These are phyloP conservation scores for Metschnikowia colocasiae DNA, from an alignment of 805 yeast species.

Conservation along the genomic window DNA sequence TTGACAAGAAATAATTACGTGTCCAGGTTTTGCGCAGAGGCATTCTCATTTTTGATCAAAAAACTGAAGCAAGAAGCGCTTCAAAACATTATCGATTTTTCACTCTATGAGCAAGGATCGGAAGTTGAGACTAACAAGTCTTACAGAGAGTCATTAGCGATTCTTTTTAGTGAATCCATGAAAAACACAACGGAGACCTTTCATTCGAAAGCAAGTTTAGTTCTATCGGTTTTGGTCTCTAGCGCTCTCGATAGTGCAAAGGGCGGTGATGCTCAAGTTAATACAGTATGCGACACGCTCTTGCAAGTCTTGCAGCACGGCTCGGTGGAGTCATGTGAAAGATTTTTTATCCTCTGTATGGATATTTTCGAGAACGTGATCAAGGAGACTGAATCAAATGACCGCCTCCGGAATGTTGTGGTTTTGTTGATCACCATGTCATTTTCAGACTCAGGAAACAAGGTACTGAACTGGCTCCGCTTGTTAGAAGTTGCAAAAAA, in stretches of 20 bases:
- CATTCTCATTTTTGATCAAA: slow-evolving; percentile 76
- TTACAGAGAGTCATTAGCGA: slow-evolving; percentile 56
- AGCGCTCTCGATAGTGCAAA: slow-evolving; percentile 19
- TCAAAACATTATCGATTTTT: slow-evolving; percentile 40
- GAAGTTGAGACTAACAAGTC: slow-evolving; percentile 37
- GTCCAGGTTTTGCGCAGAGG: slow-evolving; percentile 84
- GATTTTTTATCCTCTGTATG: slow-evolving; percentile 37
- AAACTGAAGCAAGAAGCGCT: slow-evolving; percentile 55
- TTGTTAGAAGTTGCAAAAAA: slow-evolving; percentile 21
- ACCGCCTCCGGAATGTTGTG: slow-evolving; percentile 18
- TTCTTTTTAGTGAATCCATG: slow-evolving; percentile 68
- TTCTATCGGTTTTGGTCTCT: slow-evolving; percentile 46
- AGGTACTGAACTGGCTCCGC: slow-evolving; percentile 51
- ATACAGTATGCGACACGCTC: slow-evolving; percentile 55
- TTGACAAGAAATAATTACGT: slow-evolving; percentile 57
- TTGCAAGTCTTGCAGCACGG: slow-evolving; percentile 54
- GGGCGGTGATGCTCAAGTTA: slow-evolving; percentile 9
- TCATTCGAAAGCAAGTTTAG: slow-evolving; percentile 64
- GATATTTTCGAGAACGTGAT: slow-evolving; percentile 19
- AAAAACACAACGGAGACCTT: slow-evolving; percentile 66
- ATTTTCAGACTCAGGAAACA: slow-evolving; percentile 70
- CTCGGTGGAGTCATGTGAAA: slow-evolving; percentile 42
- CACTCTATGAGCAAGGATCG: slow-evolving; percentile 34
- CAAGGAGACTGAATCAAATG: slow-evolving; percentile 2
- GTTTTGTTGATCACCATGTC: slow-evolving; percentile 46